Evolutionary conservation across 495 filamentous ascomycete genomes (phyloP).

Genomic region (Penicillium psychrofluorescens): DNA sequence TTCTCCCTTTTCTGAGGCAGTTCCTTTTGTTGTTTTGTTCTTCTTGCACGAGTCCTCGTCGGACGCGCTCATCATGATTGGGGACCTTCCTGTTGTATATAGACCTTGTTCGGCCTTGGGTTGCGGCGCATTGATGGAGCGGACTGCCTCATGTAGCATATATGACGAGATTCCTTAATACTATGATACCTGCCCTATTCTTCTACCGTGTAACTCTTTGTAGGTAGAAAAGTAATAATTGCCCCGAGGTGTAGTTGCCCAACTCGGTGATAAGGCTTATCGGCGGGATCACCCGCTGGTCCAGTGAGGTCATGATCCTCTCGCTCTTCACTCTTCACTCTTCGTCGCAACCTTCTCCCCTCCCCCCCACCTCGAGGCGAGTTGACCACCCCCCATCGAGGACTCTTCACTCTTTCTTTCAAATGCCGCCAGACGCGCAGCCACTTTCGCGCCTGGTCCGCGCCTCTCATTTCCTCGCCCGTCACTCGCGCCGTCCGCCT

Average conservation of each 20-base stretch:
- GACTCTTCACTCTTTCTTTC: neutral
- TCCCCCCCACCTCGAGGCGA: too few relatives aligned
- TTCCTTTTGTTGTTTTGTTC: neutral
- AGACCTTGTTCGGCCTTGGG: slow-evolving; percentile 19
- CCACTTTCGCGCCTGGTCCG: slow-evolving; percentile 7
- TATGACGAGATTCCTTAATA: slow-evolving; percentile 25
- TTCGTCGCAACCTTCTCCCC: neutral
- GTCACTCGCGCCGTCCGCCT: slow-evolving; percentile 4
- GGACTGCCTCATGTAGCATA: slow-evolving; percentile 26
- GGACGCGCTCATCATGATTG: slow-evolving; percentile 20
- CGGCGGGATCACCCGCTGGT: slow-evolving; percentile 17
- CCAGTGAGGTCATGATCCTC: slow-evolving; percentile 15
- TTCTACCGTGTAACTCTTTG: neutral
- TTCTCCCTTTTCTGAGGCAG: slow-evolving; percentile 1
- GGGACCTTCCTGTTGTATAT: slow-evolving; percentile 24
- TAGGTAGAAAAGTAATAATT: neutral
- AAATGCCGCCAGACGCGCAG: slow-evolving; percentile 10
- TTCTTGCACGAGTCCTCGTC: slow-evolving; percentile 6
- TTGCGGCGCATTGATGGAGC: slow-evolving; percentile 22
- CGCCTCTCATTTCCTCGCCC: slow-evolving; percentile 5
- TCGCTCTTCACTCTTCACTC: neutral
- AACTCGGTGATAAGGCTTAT: slow-evolving; percentile 11
- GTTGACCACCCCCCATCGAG: too few relatives aligned
- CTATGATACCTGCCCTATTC: slow-evolving; percentile 18
- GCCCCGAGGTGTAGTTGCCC: too few relatives aligned